Evolutionary conservation across 1,284 basidiomycete species (phyloP).

Genomic region (Sphagnurus paluster): DNA sequence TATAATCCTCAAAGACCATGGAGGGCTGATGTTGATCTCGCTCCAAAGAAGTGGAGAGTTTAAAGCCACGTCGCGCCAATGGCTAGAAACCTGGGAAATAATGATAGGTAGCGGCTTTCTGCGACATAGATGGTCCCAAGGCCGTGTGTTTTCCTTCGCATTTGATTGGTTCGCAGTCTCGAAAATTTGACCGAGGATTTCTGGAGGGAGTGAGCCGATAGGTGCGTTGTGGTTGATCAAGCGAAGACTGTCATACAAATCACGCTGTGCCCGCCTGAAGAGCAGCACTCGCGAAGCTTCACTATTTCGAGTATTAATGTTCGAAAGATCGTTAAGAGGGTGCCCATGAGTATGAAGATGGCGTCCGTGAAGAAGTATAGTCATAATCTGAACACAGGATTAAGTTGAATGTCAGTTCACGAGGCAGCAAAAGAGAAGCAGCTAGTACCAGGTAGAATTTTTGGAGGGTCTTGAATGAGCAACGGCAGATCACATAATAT

Average conservation of each 20-base stretch:
- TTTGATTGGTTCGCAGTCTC: slow-evolving; percentile 7
- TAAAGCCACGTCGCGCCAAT: slow-evolving; percentile 32
- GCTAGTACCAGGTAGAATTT: too few species aligned
- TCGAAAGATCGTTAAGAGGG: too few species aligned
- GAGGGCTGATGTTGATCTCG: slow-evolving; percentile 22
- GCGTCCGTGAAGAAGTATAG: too few species aligned
- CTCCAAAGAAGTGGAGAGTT: slow-evolving; percentile 31
- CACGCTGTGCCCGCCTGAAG: slow-evolving; percentile 2
- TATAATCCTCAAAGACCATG: slow-evolving; percentile 16
- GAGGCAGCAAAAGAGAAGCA: too few species aligned
- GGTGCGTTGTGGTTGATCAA: slow-evolving; percentile 12
- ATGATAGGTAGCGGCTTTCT: slow-evolving; percentile 19
- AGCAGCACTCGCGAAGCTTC: too few species aligned
- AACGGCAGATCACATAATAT: too few species aligned
- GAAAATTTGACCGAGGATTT: slow-evolving; percentile 15
- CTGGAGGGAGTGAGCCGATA: slow-evolving; percentile 14
- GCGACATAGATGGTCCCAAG: slow-evolving; percentile 7
- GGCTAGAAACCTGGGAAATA: slow-evolving; percentile 28
- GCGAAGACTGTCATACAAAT: slow-evolving; percentile 8
- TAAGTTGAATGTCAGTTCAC: too few species aligned
- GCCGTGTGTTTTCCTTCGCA: not conserved
- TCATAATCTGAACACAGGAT: too few species aligned
- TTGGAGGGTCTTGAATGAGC: too few species aligned
- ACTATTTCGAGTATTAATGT: too few species aligned
- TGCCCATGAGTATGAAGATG: too few species aligned